Conservation (phyloP, 2,329 filamentous ascomycete species). For the Aspergillus sp. region DNA sequence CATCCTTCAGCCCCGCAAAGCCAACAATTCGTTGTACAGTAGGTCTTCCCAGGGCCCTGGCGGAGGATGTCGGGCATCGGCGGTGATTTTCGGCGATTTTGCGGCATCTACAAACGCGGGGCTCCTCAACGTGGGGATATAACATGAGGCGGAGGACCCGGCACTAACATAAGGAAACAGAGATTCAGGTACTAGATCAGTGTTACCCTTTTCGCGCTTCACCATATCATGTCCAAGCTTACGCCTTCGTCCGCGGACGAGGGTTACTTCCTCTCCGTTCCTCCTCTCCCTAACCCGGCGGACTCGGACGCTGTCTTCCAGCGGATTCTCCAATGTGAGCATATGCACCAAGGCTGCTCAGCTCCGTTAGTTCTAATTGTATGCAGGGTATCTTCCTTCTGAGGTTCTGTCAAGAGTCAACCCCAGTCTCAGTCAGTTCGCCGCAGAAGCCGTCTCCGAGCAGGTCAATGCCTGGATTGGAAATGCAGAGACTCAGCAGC, state of each 20-base stretch:
- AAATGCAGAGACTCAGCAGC: conserved; percentile 24
- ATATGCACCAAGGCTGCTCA: neutral
- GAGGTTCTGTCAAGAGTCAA: conserved; percentile 8
- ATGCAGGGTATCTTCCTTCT: conserved; percentile 18
- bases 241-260: no score
- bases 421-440: conserved; percentile 16
- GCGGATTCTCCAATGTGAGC: neutral
- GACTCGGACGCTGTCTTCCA: neutral
- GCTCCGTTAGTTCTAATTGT: neutral
- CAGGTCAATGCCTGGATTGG: conserved; percentile 19
- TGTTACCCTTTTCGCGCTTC: no score
- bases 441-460: conserved; percentile 19
- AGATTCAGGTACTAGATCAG: no score
- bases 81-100: neutral
- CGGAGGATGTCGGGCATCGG: neutral
- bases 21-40: no score
- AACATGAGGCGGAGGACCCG: no score
- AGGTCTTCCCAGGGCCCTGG: no score
- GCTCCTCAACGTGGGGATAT: no score
- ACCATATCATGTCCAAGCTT: no score
- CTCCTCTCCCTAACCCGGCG: no score
- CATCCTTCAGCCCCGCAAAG: no score
- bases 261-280: no score
- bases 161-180: no score
- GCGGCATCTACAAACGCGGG: neutral